Evolutionary conservation across 108 stramenopile species (phyloP), one percentile per base, ranked within the genome.

Genomic region (Nannochloropsis salina): DNA sequence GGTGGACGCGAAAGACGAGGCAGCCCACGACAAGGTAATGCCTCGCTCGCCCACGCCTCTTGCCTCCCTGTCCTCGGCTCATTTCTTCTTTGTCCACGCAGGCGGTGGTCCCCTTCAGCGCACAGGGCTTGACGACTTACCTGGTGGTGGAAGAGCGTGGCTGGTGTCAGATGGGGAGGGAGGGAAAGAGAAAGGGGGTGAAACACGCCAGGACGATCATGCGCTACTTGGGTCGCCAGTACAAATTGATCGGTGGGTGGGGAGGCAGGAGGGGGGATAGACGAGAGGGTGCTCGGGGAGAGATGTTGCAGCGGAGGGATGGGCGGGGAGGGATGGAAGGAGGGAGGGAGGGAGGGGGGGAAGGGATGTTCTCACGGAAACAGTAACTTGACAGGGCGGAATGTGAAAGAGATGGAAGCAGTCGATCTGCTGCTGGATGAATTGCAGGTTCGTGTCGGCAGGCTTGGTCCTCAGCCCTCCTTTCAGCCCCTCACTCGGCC

Each of bases 271-370:
- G 31, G 61, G n/a, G 61, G 61, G 61, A 3, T 15, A n/a, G 61
- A 51, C 0, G 47, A 15, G 47, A 51, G 15, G 47, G 47, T 15
- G 47, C 47, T 10, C 15, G 47, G 12, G 12, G 12, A 51, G 10
- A 51, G 12, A 51, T 15, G 47, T 51, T 12, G 10, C 47, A 51
- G 47, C 0, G 47, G 47, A 51, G 15, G 10, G 47, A 51, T 1
- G 47, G 47, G 15, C 12, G 0, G 47, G 47, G 47, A 51, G 47
- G 47, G 15, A 51, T 1, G 47, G 47, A 51, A 15, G 47, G 47
- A 51, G 47, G 47, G 47, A 51, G 47, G 47, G 47, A 51, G 15
- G 47, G 47, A 74, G 61, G 61, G 61, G n/a, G 61, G 61, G 61
- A 74, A n/a, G 61, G 61, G 61, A 2, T 1, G 61, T 0, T 31